Evolutionary conservation across 2,329 filamentous ascomycete genomes (phyloP).

Genomic region (Calonectria henricotiae): DNA sequence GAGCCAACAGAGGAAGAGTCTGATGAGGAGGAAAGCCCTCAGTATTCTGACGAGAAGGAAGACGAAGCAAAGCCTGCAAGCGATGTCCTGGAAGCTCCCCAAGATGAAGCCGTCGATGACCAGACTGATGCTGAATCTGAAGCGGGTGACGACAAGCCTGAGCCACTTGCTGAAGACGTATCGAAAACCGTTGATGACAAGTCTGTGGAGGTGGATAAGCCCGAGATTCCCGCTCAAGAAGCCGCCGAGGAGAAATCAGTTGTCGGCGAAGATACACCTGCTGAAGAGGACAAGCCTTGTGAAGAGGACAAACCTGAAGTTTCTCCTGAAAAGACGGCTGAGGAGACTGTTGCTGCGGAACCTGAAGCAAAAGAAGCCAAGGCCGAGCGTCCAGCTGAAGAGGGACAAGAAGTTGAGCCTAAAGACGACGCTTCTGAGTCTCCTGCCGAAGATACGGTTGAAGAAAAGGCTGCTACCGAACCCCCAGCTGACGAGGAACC

Average conservation of each 20-base stretch:
- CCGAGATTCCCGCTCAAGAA: background rate
- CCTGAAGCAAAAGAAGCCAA: background rate
- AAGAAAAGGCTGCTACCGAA: conserved; percentile 1
- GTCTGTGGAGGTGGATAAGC: conserved; percentile 2
- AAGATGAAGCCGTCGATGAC: background rate
- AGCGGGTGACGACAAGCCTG: conserved; percentile 18
- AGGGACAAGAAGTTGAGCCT: background rate
- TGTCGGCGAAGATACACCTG: conserved; percentile 13
- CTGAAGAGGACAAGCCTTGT: conserved; percentile 21
- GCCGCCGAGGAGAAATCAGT: background rate
- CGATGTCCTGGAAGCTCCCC: background rate
- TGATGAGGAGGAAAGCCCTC: conserved; percentile 17
- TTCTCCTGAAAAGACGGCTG: conserved; percentile 8
- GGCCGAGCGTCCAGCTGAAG: background rate
- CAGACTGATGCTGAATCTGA: conserved; percentile 25
- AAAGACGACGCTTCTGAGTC: background rate
- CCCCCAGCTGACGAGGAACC: background rate
- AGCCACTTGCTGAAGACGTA: conserved; percentile 16
- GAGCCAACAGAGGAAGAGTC: conserved; percentile 15
- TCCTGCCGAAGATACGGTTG: background rate
- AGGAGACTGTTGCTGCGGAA: conserved; percentile 16
- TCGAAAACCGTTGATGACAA: conserved; percentile 14
- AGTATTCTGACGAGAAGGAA: conserved; percentile 26
- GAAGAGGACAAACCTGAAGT: conserved; percentile 28
- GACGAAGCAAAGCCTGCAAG: background rate